Evolutionary conservation across 1,139 yeast genomes (phyloP), one percentile per base, ranked within the genome.

Genomic region (Candida glucosophila): DNA sequence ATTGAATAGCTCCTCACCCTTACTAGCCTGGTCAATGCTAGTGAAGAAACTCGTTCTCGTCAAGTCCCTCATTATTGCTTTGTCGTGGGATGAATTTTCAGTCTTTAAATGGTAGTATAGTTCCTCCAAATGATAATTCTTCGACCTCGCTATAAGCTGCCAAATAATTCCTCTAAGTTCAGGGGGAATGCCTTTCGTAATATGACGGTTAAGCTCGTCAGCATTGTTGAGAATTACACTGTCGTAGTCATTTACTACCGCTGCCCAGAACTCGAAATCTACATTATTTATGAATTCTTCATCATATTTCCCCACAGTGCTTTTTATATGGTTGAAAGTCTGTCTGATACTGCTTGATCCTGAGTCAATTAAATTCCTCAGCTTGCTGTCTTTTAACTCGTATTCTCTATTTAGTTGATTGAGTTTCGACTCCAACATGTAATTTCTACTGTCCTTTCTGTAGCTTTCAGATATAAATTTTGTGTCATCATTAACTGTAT

Each of bases 191-290:
- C 97, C 97, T 8, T 60, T 57, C 17, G 77, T 67, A 17, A 90
- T 71, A 22, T 78, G 73, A 21, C 55, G 49, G 24, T 77, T 70
- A 34, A 86, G 59, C 35, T 65, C 67, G 9, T 67, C 67, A 2
- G 88, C 77, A 17, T 74, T 73, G 18, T 67, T 56, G 25, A 67
- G 59, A 2, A 85, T 85, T n/a, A 80, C 77, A 2, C 55, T 46
- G 16, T 74, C 64, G 44, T 83, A 86, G 46, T 81, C 78, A 36
- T 77, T 73, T 6, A 85, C 85, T 10, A 86, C 81, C 20, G 61
- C 61, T 5, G 85, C 72, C 97, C 97, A 90, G 44, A 83, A 79
- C 24, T 78, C 82, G 95, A 95, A 86, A 47, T 82, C 88, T 22
- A 47, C 57, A 24, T 50, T 44, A 36, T 52, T 47, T 15, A 67